phyloP scores from a whole-genome alignment of 495 filamentous ascomycete genomes.

The Annulohypoxylon nitens region DNA sequence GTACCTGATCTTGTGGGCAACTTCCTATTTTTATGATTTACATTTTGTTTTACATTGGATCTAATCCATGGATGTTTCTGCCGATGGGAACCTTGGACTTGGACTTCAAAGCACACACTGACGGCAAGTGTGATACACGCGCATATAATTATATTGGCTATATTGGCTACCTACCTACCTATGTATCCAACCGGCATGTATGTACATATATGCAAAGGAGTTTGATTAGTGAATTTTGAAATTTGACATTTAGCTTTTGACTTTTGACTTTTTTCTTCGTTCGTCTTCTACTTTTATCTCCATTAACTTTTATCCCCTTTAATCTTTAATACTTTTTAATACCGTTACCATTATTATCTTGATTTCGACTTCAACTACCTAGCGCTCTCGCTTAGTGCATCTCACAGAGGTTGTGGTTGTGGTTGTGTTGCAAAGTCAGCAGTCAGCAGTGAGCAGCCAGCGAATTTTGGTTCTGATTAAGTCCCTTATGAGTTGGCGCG shows the following conservation, averaged over 20 bases:
- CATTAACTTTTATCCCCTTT: neutral
- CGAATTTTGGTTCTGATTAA: neutral
- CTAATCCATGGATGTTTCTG: neutral
- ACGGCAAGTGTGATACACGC: slow-evolving; percentile 31
- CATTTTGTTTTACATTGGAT: neutral
- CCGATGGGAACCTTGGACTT: neutral
- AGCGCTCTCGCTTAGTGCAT: neutral
- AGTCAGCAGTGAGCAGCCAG: no score
- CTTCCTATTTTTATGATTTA: neutral
- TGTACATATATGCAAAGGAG: slow-evolving; percentile 37
- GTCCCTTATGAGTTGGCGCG: slow-evolving; percentile 28
- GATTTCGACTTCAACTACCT: neutral
- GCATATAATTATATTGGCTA: slow-evolving; percentile 38
- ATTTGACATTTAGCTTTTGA: slow-evolving; percentile 17
- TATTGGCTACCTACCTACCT: neutral
- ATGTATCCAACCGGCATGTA: slow-evolving; percentile 29
- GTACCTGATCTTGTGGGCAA: neutral
- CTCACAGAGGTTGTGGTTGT: neutral
- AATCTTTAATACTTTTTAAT: no score
- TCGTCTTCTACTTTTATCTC: neutral
- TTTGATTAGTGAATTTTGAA: neutral
- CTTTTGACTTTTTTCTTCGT: slow-evolving; percentile 1
- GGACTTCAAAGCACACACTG: neutral
- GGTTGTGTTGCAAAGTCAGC: neutral
- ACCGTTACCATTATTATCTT: neutral